A percentile compares a stretch with the other conserved stretches of the same genome.
Evolutionary conservation across 2,329 filamentous ascomycete genomes (phyloP).

Genomic region (Botrytis hyacinthi): DNA sequence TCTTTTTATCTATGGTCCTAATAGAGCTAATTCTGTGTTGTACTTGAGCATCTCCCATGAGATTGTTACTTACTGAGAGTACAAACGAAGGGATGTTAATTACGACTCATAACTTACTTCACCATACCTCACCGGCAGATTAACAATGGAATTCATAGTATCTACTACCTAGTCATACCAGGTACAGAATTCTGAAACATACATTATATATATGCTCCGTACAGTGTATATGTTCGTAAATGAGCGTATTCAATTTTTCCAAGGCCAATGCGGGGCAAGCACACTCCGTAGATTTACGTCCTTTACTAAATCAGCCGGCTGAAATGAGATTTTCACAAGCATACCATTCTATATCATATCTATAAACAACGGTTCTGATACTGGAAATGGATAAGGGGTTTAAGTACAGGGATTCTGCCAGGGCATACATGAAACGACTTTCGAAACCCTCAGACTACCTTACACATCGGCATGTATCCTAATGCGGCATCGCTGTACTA

Average conservation of each 20-base stretch:
- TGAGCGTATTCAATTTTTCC: background rate
- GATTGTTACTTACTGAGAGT: background rate
- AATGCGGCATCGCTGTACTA: background rate
- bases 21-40: background rate
- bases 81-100: background rate
- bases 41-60: background rate
- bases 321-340: background rate
- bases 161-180: background rate
- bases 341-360: background rate
- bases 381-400: background rate
- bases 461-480: background rate
- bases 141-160: background rate
- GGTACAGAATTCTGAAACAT: background rate
- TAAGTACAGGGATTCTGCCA: background rate
- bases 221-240: background rate
- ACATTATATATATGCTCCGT: background rate
- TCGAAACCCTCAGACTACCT: constrained; percentile 2
- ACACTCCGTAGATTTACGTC: background rate
- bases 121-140: background rate
- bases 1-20: background rate
- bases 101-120: background rate
- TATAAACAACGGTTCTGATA: constrained; percentile 1
- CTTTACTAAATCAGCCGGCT: background rate
- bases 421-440: background rate
- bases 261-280: background rate